Conservation (phyloP, 2,329 filamentous ascomycete genomes). For the Colletotrichum sp. region DNA sequence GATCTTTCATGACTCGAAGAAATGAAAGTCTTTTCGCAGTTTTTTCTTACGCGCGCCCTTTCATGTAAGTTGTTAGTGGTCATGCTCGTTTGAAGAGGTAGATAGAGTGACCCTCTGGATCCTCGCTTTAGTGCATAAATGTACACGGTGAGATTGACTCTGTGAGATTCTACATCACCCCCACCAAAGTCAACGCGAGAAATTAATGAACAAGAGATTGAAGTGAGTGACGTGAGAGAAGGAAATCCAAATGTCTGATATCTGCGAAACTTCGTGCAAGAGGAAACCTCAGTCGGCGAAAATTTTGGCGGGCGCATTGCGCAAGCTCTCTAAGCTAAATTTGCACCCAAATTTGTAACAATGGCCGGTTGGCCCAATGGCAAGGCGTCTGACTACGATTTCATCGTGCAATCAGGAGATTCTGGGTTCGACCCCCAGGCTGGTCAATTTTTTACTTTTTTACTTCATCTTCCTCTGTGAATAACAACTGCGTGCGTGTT, state of each 20-base stretch:
- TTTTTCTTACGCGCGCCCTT: not conserved
- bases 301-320: not conserved
- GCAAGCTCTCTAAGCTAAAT: rapidly evolving
- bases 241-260: not conserved
- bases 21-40: not conserved
- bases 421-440: slow-evolving; percentile 23
- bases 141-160: not conserved
- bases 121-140: slow-evolving; percentile 16
- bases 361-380: slow-evolving; percentile 3
- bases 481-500: not conserved
- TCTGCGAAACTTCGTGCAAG: not conserved
- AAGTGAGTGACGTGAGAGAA: not conserved
- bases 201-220: not conserved
- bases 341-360: rapidly evolving
- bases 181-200: not conserved
- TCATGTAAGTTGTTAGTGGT: not conserved
- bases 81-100: not conserved
- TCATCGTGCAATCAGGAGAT: slow-evolving; percentile 1
- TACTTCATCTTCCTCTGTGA: not conserved
- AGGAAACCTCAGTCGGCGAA: not conserved
- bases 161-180: not conserved
- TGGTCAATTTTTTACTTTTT: slow-evolving; percentile 1
- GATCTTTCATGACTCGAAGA: not conserved
- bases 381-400: slow-evolving; percentile 1
- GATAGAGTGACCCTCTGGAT: not conserved